These are phyloP conservation scores for Trichosporon asahii DNA, from an alignment of 1,284 basidiomycete genomes.

Conservation along the genomic window DNA sequence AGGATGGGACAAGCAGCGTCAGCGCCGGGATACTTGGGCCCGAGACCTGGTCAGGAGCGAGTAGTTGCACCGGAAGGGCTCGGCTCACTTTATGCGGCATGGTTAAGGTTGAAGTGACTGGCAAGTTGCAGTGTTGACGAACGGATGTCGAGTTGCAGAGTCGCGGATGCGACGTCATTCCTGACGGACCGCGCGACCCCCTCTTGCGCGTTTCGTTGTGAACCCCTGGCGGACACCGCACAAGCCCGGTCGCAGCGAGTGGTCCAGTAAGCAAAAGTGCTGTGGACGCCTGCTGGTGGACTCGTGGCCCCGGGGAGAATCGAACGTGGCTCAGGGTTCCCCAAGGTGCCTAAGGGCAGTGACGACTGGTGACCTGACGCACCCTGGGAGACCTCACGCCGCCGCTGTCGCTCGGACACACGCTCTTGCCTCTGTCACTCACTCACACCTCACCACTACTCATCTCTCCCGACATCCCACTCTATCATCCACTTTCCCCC, in stretches of 20 bases:
- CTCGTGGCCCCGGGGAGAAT: background rate
- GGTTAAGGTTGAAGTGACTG: background rate
- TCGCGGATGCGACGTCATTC: background rate
- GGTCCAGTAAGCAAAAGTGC: background rate
- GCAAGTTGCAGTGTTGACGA: background rate
- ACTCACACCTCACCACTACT: background rate
- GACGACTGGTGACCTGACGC: background rate
- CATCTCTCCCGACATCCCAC: background rate
- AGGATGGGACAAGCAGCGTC: background rate
- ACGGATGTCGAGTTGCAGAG: background rate
- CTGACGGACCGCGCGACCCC: background rate
- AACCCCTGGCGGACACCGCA: no score
- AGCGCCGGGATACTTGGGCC: no score
- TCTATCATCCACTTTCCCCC: background rate
- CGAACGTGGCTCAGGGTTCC: background rate
- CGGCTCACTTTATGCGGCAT: background rate
- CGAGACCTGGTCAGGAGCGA: background rate
- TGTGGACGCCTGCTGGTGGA: no score
- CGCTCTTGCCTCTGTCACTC: constrained; percentile 5
- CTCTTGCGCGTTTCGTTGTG: no score
- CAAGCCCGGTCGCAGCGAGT: no score
- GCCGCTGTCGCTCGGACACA: background rate
- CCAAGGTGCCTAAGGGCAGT: background rate
- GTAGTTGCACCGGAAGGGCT: background rate
- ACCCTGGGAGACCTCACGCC: constrained; percentile 10